Evolutionary conservation across 2,329 filamentous ascomycete genomes (phyloP), one percentile per base, ranked within the genome.

Genomic region (Trichoderma koningiopsis): DNA sequence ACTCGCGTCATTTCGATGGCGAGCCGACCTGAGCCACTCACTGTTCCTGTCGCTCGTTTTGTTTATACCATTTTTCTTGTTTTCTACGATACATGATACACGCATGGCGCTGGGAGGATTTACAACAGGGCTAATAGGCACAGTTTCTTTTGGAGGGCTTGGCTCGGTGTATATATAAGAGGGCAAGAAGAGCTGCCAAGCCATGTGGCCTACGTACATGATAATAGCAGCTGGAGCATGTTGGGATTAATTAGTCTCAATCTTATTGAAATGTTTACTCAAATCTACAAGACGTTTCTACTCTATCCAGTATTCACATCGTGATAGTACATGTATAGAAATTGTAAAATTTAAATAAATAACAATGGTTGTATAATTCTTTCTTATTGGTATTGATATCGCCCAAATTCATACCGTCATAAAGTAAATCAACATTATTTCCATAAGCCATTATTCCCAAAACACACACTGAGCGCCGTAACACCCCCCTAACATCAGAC

Each of bases 61-160:
- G 16, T 31, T 66, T 59, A 24, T 58, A 27, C 35, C n/a, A 8
- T 35, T 6, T n/a, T 19, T 53, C 19, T n/a, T 10, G 10, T n/a
- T 53, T 47, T 33, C 58, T 66, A 68, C 31, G 69, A 68, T 68
- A 60, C 31, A 62, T 40, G 59, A 68, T 68, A 68, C 65, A 70
- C 64, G 64, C 68, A 70, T 68, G 71, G 70, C 65, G 60, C 55
- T 63, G 35, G 49, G 29, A 49, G 35, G 49, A 40, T n/a, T 53
- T 53, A 47, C 64, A 56, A 70, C 43, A 35, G 33, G 55, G 29
- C 11, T 43, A 43, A 43, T 49, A 22, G 5, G 40, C 2, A 14
- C 31, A 55, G 16, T 27, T 8, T 59, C 7, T 31, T 24, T 49
- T n/a, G 49, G 8, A 19, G 29, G 31, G 5, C 43, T 68, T 40